Conservation (phyloP, 805 yeast species). For the Ogataea sp. region DNA sequence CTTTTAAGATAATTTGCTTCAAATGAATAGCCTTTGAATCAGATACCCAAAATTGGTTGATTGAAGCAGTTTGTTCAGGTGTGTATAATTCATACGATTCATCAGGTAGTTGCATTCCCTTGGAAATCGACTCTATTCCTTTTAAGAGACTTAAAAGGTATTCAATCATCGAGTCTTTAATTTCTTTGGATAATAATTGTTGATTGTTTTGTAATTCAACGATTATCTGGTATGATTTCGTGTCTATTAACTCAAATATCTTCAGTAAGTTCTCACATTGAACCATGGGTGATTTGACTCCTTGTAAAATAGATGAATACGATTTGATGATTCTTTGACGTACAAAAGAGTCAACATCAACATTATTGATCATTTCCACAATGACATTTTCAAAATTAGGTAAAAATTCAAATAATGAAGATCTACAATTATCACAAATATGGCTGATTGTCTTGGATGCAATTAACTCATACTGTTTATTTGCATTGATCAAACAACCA, state of each 20-base stretch:
- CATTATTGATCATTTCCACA: constrained; percentile 35
- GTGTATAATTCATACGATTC: constrained; percentile 30
- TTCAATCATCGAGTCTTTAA: constrained; percentile 28
- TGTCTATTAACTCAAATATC: constrained; percentile 16
- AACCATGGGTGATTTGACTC: constrained; percentile 36
- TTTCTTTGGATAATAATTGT: constrained; percentile 1
- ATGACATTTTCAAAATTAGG: constrained; percentile 42
- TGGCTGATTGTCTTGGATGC: constrained; percentile 52
- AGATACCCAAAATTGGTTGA: constrained; percentile 38
- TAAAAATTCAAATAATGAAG: constrained; percentile 30
- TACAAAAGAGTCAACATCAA: constrained; percentile 33
- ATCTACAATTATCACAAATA: constrained; percentile 48
- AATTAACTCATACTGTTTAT: constrained; percentile 21
- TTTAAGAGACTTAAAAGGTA: constrained; percentile 49
- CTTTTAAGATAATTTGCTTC: constrained; percentile 31
- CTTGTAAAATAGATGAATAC: constrained; percentile 53
- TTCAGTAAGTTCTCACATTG: constrained; percentile 27
- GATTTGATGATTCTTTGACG: constrained; percentile 56
- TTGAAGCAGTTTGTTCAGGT: constrained; percentile 19
- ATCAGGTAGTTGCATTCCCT: constrained; percentile 57
- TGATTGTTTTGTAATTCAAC: constrained; percentile 4
- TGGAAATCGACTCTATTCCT: constrained; percentile 65
- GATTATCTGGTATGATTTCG: constrained; percentile 11
- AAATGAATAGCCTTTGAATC: constrained; percentile 31
- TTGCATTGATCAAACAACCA: constrained; percentile 21